Conservation (phyloP, 768 basidiomycete genomes). For the Suillus clintonianus region DNA sequence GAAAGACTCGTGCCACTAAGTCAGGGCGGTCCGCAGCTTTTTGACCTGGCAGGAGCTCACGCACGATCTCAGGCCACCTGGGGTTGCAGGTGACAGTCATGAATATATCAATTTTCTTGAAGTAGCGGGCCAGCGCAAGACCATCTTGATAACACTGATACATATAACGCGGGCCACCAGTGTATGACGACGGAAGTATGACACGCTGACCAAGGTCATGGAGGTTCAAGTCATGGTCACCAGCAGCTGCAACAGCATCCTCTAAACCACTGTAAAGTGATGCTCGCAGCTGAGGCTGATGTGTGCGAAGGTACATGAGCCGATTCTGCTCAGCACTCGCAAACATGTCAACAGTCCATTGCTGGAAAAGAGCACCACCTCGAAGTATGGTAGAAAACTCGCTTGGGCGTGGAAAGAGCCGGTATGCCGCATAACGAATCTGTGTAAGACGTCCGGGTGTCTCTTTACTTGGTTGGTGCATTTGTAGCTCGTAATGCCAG, state of each 20-base stretch:
- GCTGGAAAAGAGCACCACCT: background rate
- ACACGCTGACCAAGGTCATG: background rate
- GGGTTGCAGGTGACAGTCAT: too few relatives aligned
- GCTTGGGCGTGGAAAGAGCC: background rate
- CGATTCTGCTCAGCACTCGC: background rate
- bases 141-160: background rate
- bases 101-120: background rate
- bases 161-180: background rate
- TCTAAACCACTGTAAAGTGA: background rate
- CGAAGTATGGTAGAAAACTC: background rate
- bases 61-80: too few relatives aligned
- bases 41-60: too few relatives aligned
- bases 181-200: background rate
- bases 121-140: background rate
- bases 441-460: background rate
- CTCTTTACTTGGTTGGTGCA: background rate
- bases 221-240: background rate
- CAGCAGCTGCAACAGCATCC: background rate
- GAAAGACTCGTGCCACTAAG: too few relatives aligned
- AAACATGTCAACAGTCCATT: background rate
- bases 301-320: background rate
- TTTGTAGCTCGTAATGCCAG: conserved; percentile 28
- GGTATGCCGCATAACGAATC: background rate
- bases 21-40: too few relatives aligned
- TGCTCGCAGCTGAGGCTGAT: background rate